phyloP scores from a whole-genome alignment of 352 stramenopile species.

The Globisporangium alternatum region DNA sequence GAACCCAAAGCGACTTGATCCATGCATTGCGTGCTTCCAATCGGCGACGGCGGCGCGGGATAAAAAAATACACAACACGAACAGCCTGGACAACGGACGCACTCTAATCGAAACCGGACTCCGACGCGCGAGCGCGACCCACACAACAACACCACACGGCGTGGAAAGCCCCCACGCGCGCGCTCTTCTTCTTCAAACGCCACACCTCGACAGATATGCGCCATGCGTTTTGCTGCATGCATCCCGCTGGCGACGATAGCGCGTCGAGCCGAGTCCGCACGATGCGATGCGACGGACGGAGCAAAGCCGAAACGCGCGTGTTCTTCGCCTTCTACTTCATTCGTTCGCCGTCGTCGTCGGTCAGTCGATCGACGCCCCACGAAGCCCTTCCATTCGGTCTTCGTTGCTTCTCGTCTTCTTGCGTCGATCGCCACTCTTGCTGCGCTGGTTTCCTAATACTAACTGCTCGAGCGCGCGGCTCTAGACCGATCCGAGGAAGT shows the following conservation, averaged over 20 bases:
- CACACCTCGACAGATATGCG: slow-evolving; percentile 7
- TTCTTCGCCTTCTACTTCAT: background rate
- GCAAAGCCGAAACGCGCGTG: background rate
- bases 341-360: background rate
- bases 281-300: background rate
- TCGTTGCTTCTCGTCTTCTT: slow-evolving; percentile 1
- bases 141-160: slow-evolving; percentile 2
- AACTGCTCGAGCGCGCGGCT: background rate
- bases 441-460: slow-evolving; percentile 18
- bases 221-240: slow-evolving; percentile 9
- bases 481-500: slow-evolving; percentile 15
- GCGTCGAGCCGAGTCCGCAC: background rate
- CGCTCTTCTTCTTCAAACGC: slow-evolving; percentile 10
- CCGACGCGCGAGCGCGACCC: slow-evolving; percentile 3
- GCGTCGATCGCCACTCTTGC: slow-evolving; percentile 1
- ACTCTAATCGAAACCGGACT: slow-evolving; percentile 6
- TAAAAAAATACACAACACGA: slow-evolving; percentile 11
- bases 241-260: slow-evolving; percentile 1
- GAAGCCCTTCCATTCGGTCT: slow-evolving; percentile 21
- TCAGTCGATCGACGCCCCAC: slow-evolving; percentile 12
- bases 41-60: background rate
- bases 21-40: slow-evolving; percentile 5
- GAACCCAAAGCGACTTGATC: background rate
- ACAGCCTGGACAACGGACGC: slow-evolving; percentile 2
- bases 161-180: background rate